A percentile compares a stretch with the other conserved stretches of the same genome.
Evolutionary conservation across 495 filamentous ascomycete species (phyloP).

Genomic region (Achaetomiella virescens): DNA sequence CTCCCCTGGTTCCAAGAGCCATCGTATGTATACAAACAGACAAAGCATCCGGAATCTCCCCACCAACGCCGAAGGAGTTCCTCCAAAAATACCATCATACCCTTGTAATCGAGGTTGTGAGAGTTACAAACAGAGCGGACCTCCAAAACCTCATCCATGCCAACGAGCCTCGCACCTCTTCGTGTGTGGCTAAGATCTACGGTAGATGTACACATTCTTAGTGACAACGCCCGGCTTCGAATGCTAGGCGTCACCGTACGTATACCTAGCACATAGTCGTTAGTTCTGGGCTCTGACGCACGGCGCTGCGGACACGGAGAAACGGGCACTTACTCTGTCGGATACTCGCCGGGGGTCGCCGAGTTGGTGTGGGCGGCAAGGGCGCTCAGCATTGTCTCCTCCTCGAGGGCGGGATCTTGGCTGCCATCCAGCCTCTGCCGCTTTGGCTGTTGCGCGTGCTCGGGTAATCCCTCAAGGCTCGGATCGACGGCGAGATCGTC

Average conservation of each 20-base stretch:
- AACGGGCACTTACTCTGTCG: conserved; percentile 30
- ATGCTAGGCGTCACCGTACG: conserved; percentile 7
- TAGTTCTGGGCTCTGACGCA: background rate
- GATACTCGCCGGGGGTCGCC: conserved; percentile 26
- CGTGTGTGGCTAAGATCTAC: no score
- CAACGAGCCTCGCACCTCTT: no score
- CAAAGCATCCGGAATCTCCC: no score
- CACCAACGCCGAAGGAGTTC: no score
- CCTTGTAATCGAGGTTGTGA: no score
- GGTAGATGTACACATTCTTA: background rate
- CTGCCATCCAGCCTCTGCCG: conserved; percentile 32
- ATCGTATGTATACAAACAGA: no score
- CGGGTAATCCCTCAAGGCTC: conserved; percentile 22
- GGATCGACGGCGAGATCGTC: conserved; percentile 29
- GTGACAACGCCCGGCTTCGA: background rate
- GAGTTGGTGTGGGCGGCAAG: conserved; percentile 35
- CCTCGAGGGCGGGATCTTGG: conserved; percentile 27
- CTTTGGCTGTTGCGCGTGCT: conserved; percentile 28
- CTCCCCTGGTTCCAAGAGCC: no score
- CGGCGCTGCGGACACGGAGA: background rate
- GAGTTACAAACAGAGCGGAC: no score
- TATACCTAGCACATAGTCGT: background rate
- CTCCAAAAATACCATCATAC: no score
- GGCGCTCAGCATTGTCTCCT: conserved; percentile 37
- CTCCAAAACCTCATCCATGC: no score